Base-by-base conservation (phyloP, 371 early-diverging fungal species). In the Zychaea mexicana region DNA sequence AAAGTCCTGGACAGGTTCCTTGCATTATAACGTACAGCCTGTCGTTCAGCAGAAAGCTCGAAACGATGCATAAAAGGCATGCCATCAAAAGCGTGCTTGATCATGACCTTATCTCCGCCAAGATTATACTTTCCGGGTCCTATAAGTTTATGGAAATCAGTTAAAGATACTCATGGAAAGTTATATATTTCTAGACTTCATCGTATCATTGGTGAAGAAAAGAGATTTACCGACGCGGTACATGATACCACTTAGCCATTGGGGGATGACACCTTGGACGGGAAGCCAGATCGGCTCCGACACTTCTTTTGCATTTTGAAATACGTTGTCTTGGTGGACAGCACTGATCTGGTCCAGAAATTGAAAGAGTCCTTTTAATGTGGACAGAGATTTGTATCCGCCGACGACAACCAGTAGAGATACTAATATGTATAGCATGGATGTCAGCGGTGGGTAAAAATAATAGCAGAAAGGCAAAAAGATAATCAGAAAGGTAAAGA, bases 21-120 rank as follows among this genome's bases (percentile, higher is more conserved):
- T 0, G 81, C 77, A 21, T 74, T 76, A 46, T 78, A 78, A 9
- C 39, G 53, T 0, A 76, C 62, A 13, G 62, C 36, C 21, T 78
- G 69, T 10, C 52, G 47, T 2, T 36, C 24, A 3, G 74, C 63
- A 9, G 71, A 65, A 15, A 81, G 30, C 36, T 73, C 67, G 52
- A 81, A 70, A 0, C 81, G 76, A 53, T 81, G 78, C 52, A 78
- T 68, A 36, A 71, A 73, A 2, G 81, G 75, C 47, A 81, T 61
- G 0, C 81, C 81, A 52, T 81, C 81, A 71, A 81, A 81, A 0
- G 77, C 77, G 58, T 81, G 81, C 1, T 66, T 66, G n/a, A 81
- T 76, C 47, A 61, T 33, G 2, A 55, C n/a, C 1, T 70, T 74
- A 53, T 69, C 68, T 0, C 67, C 57, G 13, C 63, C 59, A 6